Base-by-base conservation (phyloP, 2,329 filamentous ascomycete genomes). In the Rosellinia necatrix region DNA sequence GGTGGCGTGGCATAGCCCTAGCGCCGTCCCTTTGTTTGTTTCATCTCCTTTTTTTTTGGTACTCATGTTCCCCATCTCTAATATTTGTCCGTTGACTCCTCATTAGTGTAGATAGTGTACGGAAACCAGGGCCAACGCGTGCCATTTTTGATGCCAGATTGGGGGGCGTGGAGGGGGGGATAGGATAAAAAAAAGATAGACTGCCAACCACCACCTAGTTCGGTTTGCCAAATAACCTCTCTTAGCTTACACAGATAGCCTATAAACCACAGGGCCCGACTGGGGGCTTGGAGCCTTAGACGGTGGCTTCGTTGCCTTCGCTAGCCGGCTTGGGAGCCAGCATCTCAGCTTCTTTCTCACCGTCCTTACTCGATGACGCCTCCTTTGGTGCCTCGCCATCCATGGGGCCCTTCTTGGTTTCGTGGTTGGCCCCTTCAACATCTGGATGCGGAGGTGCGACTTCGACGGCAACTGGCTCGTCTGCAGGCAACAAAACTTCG, bases 271-370 rank as follows among this genome's bases (percentile, higher is more conserved):
- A 21, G 6, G 17, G 30, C 35, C 29, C 10, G 10, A 29, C 47
- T 42, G 40, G 34, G 1, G 38, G 12, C 8, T 19, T 12, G n/a
- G 6, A 15, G 8, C 24, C 15, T 54, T 61, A 66, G 32, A 65
- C 53, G 30, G 78, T 82, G 24, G 84, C 83, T 67, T 86, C 83
- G 62, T 84, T 82, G 57, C 78, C 78, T 64, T 87, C 84, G 64
- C 84, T 87, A 2, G 82, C 85, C 29, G 85, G 85, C 75, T 86
- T 86, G 37, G 84, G 80, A 64, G 78, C 75, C 62, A 74, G 76
- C 62, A 76, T 76, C 66, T 83, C 80, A 12, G 79, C 75, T 69
- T 83, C 83, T 66, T 79, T 81, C 71, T 84, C 82, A 57, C 84
- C 84, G 59, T 84, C 83, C 53, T 81, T 76, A 68, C 84, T 81